Evolutionary conservation across 257 asterid genomes (phyloP).

Genomic region (Nicotiana undulata): DNA sequence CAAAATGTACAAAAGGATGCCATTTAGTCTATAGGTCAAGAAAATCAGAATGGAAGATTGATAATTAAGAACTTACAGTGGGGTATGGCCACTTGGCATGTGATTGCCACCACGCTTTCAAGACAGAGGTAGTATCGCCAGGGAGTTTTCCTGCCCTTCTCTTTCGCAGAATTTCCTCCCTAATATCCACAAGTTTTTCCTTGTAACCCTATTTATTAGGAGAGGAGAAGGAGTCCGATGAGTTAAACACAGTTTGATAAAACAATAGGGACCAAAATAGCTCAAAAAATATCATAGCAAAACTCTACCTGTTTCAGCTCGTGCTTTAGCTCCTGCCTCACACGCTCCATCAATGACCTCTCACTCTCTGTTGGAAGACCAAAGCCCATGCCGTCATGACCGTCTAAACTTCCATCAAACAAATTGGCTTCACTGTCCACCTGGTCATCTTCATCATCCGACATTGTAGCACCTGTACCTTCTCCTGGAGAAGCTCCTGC

Average conservation of each 20-base stretch:
- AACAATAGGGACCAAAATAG: background rate
- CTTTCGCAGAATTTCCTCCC: conserved; percentile 57
- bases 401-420: conserved; percentile 39
- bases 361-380: conserved; percentile 58
- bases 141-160: conserved; percentile 64
- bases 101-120: conserved; percentile 56
- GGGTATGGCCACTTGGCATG: conserved; percentile 66
- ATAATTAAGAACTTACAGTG: conserved; percentile 27
- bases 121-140: conserved; percentile 48
- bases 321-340: conserved; percentile 53
- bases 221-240: background rate
- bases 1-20: background rate
- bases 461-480: conserved; percentile 57
- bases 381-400: conserved; percentile 37
- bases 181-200: conserved; percentile 51
- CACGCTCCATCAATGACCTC: conserved; percentile 57
- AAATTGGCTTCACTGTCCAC: conserved; percentile 38
- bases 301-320: conserved; percentile 39
- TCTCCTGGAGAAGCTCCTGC: conserved; percentile 56
- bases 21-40: no score
- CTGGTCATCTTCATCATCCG: conserved; percentile 50
- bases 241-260: background rate
- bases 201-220: conserved; percentile 38
- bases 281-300: background rate
- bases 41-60: background rate